Base-by-base conservation (phyloP, 345 rosid genomes). In the Excoecaria cochinchinensis region DNA sequence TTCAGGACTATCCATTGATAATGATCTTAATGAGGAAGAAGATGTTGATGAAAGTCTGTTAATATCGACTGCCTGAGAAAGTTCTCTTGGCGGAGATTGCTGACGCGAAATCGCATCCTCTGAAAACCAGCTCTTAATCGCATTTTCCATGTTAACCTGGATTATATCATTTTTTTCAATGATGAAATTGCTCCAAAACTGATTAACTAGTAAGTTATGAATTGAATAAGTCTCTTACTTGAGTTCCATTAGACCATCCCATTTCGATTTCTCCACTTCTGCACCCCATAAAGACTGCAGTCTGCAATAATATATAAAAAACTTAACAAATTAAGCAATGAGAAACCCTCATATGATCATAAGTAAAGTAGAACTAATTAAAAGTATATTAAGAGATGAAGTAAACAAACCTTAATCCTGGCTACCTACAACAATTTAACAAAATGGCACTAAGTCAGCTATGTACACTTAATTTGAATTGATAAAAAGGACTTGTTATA, bases 231-330 rank as follows among this genome's bases (percentile, higher is more conserved):
- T 58, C 76, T 48, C 76, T 68, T 90, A 91, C 97, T 44, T 77
- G 22, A 31, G 70, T 72, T 47, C 55, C 69, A 69, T 75, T 81
- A 74, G 95, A 83, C 67, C 86, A 81, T 42, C 98, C 98, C 38
- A 94, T 77, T 77, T 94, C 98, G 82, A 94, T 90, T 81, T 94
- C 98, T 4, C 98, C 98, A 57, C 80, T 87, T 50, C 67, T 79
- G 84, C 97, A 91, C 53, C 95, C 95, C 97, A 92, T 86, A 83
- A 94, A 94, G 42, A 88, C 86, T 69, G 90, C 92, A 22, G 81
- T 85, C 98, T 94, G 83, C 42, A 59, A 76, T 69, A 19, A 63
- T 46, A 31, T 31, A 31, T 31, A 2, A 10, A 6, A 42, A 44
- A 47, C 50, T 19, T 1, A 63, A 74, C 39, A 6, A 12, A 51